Conservation (phyloP, 75 land plant species). For the Azolla pinnata region DNA sequence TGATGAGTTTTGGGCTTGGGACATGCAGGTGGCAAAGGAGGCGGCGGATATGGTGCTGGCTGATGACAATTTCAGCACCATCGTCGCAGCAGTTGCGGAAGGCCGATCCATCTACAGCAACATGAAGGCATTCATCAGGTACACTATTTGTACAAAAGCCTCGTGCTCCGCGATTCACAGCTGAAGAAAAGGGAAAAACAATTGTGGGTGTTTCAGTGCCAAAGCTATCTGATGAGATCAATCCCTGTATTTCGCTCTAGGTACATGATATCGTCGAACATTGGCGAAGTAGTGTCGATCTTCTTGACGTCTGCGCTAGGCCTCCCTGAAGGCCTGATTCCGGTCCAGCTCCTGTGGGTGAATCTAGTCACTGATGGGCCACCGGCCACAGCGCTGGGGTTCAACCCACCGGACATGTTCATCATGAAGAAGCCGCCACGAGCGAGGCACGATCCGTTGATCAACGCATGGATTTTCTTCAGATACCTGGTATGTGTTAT, state of each 20-base stretch:
- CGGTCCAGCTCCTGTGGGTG: slow-evolving; percentile 93
- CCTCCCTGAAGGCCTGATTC: slow-evolving; percentile 86
- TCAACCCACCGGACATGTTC: slow-evolving; percentile 79
- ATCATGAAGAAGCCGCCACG: slow-evolving; percentile 92
- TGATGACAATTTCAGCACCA: slow-evolving; percentile 86
- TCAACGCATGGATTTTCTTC: slow-evolving; percentile 74
- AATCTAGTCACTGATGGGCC: slow-evolving; percentile 95
- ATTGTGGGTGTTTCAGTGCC: too few species aligned
- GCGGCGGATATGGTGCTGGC: slow-evolving; percentile 90
- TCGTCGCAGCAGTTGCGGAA: slow-evolving; percentile 80
- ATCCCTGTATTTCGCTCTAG: too few species aligned
- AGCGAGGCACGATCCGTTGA: slow-evolving; percentile 62
- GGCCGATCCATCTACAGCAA: slow-evolving; percentile 87
- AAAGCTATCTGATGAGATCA: too few species aligned
- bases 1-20: too few species aligned
- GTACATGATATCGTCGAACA: slow-evolving; percentile 94
- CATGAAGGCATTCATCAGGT: slow-evolving; percentile 95
- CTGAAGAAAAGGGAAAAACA: too few species aligned
- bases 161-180: too few species aligned
- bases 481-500: slow-evolving; percentile 69
- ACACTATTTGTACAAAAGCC: slow-evolving; percentile 4
- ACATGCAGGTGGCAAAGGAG: slow-evolving; percentile 79
- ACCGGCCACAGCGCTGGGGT: slow-evolving; percentile 92
- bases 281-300: slow-evolving; percentile 85
- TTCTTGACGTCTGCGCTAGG: slow-evolving; percentile 90